Percentiles rank a stretch among this genome's conserved stretches.
phyloP scores from a whole-genome alignment of 1,139 yeast genomes.

The Candida glucosophila region DNA sequence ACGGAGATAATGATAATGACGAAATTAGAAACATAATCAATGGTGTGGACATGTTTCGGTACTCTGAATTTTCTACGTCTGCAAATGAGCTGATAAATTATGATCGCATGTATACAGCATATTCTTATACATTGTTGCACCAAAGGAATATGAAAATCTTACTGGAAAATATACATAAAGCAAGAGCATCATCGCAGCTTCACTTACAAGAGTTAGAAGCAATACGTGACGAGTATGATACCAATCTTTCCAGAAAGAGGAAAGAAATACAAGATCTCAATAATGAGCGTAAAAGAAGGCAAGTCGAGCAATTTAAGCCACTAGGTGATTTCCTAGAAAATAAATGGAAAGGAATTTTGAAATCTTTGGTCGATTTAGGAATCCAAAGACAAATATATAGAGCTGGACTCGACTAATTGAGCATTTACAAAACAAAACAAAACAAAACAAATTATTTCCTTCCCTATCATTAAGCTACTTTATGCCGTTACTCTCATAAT shows the following conservation, averaged over 20 bases:
- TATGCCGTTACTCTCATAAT: too few species aligned
- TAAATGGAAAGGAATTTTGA: conserved; percentile 34
- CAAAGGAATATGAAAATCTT: conserved; percentile 19
- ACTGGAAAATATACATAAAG: conserved; percentile 12
- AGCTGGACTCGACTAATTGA: too few species aligned
- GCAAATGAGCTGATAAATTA: conserved; percentile 6
- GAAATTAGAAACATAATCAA: conserved; percentile 2
- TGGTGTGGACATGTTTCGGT: conserved; percentile 23
- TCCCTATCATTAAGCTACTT: too few species aligned
- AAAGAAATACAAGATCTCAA: conserved; percentile 21
- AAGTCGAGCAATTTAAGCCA: conserved; percentile 25
- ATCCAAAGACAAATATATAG: too few species aligned
- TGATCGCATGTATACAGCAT: conserved; percentile 16
- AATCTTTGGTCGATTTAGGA: conserved; percentile 26
- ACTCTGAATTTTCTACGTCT: conserved; percentile 13
- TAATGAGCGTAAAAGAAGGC: conserved; percentile 22
- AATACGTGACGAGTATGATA: conserved; percentile 10
- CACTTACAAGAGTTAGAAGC: conserved; percentile 13
- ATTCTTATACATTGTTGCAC: conserved; percentile 23
- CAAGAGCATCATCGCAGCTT: conserved; percentile 10
- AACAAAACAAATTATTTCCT: too few species aligned
- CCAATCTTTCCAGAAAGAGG: conserved; percentile 19
- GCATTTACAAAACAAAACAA: too few species aligned
- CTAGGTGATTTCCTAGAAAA: conserved; percentile 24
- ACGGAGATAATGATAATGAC: conserved; percentile 9